Evolutionary conservation across 768 basidiomycete genomes (phyloP).

Genomic region (Sarcomyxa edulis): DNA sequence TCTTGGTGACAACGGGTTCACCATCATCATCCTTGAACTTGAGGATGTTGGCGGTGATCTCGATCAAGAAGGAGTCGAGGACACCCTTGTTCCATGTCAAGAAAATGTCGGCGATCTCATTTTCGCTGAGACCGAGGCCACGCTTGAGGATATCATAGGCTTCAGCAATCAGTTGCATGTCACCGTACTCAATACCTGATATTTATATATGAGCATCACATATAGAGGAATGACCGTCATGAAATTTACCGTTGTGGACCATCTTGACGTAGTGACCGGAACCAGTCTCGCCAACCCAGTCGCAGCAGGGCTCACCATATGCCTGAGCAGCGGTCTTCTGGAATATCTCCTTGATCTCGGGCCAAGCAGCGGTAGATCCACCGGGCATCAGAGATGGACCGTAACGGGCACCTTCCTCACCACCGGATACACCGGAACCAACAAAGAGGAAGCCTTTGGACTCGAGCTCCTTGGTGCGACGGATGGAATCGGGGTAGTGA

Average conservation of each 20-base stretch:
- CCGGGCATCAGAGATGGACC: slow-evolving; percentile 99
- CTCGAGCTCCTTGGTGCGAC: slow-evolving; percentile 90
- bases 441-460: slow-evolving; percentile 94
- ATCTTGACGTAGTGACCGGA: slow-evolving; percentile 99
- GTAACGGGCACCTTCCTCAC: slow-evolving; percentile 96
- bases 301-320: slow-evolving; percentile 94
- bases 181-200: slow-evolving; percentile 96
- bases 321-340: slow-evolving; percentile 96
- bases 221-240: slow-evolving; percentile 6
- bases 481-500: slow-evolving; percentile 97
- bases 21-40: slow-evolving; percentile 97
- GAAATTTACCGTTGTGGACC: slow-evolving; percentile 85
- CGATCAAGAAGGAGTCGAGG: slow-evolving; percentile 98
- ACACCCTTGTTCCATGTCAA: slow-evolving; percentile 96
- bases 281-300: slow-evolving; percentile 98
- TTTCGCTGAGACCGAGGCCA: slow-evolving; percentile 80
- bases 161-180: slow-evolving; percentile 99
- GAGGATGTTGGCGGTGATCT: slow-evolving; percentile 96
- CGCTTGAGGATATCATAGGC: slow-evolving; percentile 98
- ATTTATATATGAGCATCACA: slow-evolving; percentile 1
- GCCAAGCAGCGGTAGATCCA: slow-evolving; percentile 92
- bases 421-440: slow-evolving; percentile 97
- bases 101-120: slow-evolving; percentile 95
- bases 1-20: slow-evolving; percentile 85
- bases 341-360: slow-evolving; percentile 96